phyloP scores from a whole-genome alignment of 2,329 filamentous ascomycete species.

The Chaetomium strumarium region DNA sequence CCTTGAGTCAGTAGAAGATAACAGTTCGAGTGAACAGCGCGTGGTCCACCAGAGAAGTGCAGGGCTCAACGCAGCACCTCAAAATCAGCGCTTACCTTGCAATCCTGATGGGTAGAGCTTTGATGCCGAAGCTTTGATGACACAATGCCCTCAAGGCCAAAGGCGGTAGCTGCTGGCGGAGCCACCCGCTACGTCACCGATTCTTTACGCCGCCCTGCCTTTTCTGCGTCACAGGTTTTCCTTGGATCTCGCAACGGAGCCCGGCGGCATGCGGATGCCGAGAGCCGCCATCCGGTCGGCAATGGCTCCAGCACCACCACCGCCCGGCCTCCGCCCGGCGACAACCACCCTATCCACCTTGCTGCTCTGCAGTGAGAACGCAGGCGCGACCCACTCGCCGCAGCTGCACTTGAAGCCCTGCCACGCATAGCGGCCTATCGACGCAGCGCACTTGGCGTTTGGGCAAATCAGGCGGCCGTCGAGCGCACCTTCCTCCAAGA shows the following conservation, averaged over 20 bases:
- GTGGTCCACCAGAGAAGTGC: too few relatives aligned
- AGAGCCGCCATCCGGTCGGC: conserved; percentile 28
- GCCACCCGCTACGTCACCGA: too few relatives aligned
- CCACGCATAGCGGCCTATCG: conserved; percentile 92
- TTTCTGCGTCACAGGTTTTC: too few relatives aligned
- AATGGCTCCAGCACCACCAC: conserved; percentile 18
- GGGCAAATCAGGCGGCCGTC: conserved; percentile 84
- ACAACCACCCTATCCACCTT: conserved; percentile 64
- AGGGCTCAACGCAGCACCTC: too few relatives aligned
- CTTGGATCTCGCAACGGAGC: conserved; percentile 22
- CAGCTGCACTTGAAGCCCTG: conserved; percentile 92
- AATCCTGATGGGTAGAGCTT: too few relatives aligned
- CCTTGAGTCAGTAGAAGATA: too few relatives aligned
- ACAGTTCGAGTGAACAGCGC: too few relatives aligned
- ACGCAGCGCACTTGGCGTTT: conserved; percentile 67
- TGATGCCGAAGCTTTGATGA: too few relatives aligned
- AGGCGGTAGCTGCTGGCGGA: too few relatives aligned
- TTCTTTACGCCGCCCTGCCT: too few relatives aligned
- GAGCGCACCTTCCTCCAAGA: conserved; percentile 72
- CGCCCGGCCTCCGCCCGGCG: conserved; percentile 3
- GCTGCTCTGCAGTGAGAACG: conserved; percentile 77
- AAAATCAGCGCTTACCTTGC: too few relatives aligned
- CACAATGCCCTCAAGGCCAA: too few relatives aligned
- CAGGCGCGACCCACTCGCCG: conserved; percentile 82
- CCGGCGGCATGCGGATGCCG: conserved; percentile 53